A percentile compares a stretch with the other conserved stretches of the same genome.
Conservation (phyloP, 306 rosid genomes). For the Vachellia pachyceras region DNA sequence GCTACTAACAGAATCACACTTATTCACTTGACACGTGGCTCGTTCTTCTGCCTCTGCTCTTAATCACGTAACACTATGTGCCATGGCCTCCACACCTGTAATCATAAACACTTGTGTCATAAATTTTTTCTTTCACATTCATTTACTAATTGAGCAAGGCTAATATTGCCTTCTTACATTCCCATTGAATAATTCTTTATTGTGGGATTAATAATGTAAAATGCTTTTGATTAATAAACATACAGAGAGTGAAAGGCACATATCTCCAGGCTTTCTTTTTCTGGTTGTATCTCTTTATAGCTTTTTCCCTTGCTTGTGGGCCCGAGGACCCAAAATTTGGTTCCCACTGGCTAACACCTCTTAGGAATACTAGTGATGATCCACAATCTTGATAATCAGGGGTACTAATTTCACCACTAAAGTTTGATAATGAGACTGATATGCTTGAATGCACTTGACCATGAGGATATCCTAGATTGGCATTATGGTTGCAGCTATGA, state of each 20-base stretch:
- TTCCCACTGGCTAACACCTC: constrained; percentile 70
- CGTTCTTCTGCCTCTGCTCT: too few species aligned
- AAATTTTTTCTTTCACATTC: too few species aligned
- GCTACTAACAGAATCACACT: too few species aligned
- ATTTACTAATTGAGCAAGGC: too few species aligned
- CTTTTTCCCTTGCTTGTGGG: constrained; percentile 79
- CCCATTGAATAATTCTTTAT: too few species aligned
- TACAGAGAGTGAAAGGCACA: constrained; percentile 40
- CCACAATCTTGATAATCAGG: constrained; percentile 74
- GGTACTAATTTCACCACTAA: constrained; percentile 61
- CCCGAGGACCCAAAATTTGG: constrained; percentile 57
- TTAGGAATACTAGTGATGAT: constrained; percentile 61
- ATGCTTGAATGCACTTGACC: constrained; percentile 63
- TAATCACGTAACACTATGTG: too few species aligned
- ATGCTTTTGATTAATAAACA: constrained; percentile 9
- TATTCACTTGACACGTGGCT: too few species aligned
- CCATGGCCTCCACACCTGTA: too few species aligned
- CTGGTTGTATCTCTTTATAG: constrained; percentile 81
- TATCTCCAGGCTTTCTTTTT: constrained; percentile 80
- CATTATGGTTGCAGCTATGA: constrained; percentile 49
- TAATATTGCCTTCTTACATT: too few species aligned
- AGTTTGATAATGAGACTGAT: constrained; percentile 62
- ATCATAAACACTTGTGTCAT: too few species aligned
- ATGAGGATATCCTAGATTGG: constrained; percentile 64
- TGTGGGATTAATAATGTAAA: too few species aligned